Conservation (phyloP, 2,329 filamentous ascomycete species). For the Gnomoniopsis sp. region DNA sequence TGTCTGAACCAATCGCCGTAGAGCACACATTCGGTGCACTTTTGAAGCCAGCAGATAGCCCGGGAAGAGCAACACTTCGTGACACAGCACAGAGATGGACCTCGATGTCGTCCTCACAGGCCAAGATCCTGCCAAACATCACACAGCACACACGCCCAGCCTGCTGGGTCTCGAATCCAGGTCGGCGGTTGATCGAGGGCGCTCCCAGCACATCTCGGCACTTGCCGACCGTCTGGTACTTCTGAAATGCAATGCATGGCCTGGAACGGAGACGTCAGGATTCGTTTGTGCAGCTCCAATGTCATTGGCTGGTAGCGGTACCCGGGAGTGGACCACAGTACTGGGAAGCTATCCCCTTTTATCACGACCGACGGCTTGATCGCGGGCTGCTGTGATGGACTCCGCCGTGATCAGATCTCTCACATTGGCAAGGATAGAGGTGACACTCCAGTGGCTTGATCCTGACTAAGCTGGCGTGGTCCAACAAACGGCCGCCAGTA, state of each 20-base stretch:
- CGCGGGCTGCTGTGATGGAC: not conserved
- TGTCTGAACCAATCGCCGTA: not conserved
- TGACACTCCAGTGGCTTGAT: not conserved
- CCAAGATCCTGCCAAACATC: not conserved
- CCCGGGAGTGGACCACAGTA: not conserved
- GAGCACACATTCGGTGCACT: not conserved
- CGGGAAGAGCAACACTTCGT: not conserved
- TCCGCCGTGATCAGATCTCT: not conserved
- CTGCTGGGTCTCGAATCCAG: not conserved
- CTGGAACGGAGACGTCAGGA: not conserved
- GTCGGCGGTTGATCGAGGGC: not conserved
- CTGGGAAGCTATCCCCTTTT: not conserved
- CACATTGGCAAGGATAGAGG: not conserved
- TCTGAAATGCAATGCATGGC: not conserved
- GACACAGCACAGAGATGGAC: slow-evolving; percentile 12
- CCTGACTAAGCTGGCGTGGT: not conserved
- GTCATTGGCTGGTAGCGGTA: not conserved
- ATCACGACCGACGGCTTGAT: not conserved
- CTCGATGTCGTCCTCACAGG: not conserved
- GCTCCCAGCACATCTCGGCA: not conserved
- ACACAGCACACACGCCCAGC: slow-evolving; percentile 1
- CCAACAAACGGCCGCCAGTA: not conserved
- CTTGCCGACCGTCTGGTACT: slow-evolving; percentile 5
- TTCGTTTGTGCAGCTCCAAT: not conserved
- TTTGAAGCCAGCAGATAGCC: not conserved